phyloP scores from a whole-genome alignment of 768 basidiomycete genomes.

The Russula compacta region DNA sequence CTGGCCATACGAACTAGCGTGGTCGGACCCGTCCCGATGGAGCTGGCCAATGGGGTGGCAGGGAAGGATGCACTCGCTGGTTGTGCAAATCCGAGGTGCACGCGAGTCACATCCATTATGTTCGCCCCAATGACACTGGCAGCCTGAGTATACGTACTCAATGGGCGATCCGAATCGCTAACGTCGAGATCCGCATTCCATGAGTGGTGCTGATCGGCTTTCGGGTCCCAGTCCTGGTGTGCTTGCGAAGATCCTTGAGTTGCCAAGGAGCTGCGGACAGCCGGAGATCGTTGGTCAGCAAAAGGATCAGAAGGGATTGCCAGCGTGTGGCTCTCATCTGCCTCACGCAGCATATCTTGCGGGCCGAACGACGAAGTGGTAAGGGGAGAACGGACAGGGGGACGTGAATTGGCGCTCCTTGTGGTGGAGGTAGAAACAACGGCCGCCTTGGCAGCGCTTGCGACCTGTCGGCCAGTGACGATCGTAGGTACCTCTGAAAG shows the following conservation, averaged over 20 bases:
- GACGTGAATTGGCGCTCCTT: slow-evolving; percentile 36
- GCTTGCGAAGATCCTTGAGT: slow-evolving; percentile 19
- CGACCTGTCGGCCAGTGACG: slow-evolving; percentile 63
- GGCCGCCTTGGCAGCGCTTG: slow-evolving; percentile 72
- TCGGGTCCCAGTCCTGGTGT: slow-evolving; percentile 22
- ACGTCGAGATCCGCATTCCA: slow-evolving; percentile 25
- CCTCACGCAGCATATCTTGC: slow-evolving; percentile 49
- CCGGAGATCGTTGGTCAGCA: slow-evolving; percentile 44
- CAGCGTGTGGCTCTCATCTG: slow-evolving; percentile 27
- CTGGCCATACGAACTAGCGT: slow-evolving; percentile 52
- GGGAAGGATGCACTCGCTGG: slow-evolving; percentile 24
- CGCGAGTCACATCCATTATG: slow-evolving; percentile 56
- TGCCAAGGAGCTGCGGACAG: slow-evolving; percentile 25
- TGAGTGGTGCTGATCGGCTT: slow-evolving; percentile 1
- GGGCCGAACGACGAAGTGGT: slow-evolving; percentile 67
- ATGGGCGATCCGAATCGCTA: slow-evolving; percentile 37
- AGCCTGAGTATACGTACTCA: slow-evolving; percentile 54
- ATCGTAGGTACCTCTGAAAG: slow-evolving; percentile 77
- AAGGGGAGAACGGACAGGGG: slow-evolving; percentile 53
- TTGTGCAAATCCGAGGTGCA: slow-evolving; percentile 48
- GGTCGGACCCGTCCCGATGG: slow-evolving; percentile 28
- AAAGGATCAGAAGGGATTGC: slow-evolving; percentile 44
- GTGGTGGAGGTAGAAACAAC: slow-evolving; percentile 40
- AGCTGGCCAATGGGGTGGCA: slow-evolving; percentile 11
- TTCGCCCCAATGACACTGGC: slow-evolving; percentile 34